Conservation (phyloP, 371 early-diverging fungal genomes). For the Parasitella parasitica region DNA sequence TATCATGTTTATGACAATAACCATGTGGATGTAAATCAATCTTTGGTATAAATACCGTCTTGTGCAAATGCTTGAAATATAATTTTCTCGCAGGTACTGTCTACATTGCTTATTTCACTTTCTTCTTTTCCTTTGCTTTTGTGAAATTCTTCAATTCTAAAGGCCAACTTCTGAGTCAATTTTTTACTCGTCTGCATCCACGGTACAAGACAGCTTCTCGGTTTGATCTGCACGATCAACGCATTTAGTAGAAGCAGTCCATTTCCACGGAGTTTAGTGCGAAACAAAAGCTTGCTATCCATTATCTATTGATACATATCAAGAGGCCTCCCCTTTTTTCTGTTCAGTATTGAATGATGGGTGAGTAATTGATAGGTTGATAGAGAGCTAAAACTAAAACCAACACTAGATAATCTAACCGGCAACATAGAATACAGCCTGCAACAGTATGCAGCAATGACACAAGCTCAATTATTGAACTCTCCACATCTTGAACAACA, state of each 20-base stretch:
- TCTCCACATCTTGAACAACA: neutral
- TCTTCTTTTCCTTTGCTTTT: too few relatives aligned
- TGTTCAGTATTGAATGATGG: neutral
- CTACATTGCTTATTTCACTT: too few relatives aligned
- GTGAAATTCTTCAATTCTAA: too few relatives aligned
- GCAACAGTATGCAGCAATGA: conserved; percentile 22
- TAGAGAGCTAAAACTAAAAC: neutral
- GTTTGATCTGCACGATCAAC: neutral
- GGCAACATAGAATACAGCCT: conserved; percentile 22
- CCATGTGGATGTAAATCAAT: too few relatives aligned
- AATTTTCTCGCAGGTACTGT: too few relatives aligned
- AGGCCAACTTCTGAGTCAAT: too few relatives aligned
- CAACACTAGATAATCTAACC: conserved; percentile 15
- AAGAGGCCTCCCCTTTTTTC: neutral
- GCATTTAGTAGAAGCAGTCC: neutral
- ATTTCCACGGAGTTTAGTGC: neutral
- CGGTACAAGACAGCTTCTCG: neutral
- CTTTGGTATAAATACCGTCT: too few relatives aligned
- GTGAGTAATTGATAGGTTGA: neutral
- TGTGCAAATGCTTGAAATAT: too few relatives aligned
- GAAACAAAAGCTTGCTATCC: neutral
- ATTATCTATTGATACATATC: neutral
- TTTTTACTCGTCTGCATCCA: too few relatives aligned
- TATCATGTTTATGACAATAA: too few relatives aligned
- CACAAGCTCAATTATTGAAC: conserved; percentile 17